A percentile compares a stretch with the other conserved stretches of the same genome.
Evolutionary conservation across 768 basidiomycete genomes (phyloP).

Genomic region (Tricholoma bakamatsutake): DNA sequence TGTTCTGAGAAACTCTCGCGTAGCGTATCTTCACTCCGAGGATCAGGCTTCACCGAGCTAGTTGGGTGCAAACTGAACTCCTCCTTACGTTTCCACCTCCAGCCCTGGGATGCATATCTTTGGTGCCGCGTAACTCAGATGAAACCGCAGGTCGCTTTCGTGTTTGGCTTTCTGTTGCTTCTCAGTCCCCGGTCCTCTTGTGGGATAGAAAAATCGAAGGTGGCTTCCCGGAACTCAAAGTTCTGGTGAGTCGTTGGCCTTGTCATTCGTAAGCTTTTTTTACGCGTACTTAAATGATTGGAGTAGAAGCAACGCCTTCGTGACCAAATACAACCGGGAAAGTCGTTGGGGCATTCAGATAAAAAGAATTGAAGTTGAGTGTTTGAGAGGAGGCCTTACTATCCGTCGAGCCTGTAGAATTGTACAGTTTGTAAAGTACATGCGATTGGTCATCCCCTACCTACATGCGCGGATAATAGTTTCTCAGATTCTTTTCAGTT

Average conservation of each 20-base stretch:
- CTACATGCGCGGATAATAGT: no score
- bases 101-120: conserved; percentile 53
- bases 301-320: conserved; percentile 84
- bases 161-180: conserved; percentile 64
- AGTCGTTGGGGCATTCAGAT: conserved; percentile 87
- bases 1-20: background rate
- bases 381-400: background rate
- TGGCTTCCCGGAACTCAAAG: conserved; percentile 88
- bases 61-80: conserved; percentile 91
- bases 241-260: conserved; percentile 47
- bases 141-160: conserved; percentile 90
- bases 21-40: conserved; percentile 2
- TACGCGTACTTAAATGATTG: background rate
- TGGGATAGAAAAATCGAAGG: conserved; percentile 93
- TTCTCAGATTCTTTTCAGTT: no score
- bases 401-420: background rate
- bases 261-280: background rate
- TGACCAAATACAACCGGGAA: conserved; percentile 75
- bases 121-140: conserved; percentile 70
- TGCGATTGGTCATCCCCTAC: background rate
- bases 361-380: conserved; percentile 26
- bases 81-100: conserved; percentile 89
- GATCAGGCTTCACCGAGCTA: conserved; percentile 82
- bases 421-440: background rate
- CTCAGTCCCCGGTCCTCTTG: conserved; percentile 40